Evolutionary conservation across 1,139 yeast genomes (phyloP), one percentile per base, ranked within the genome.

Genomic region (Lodderomyces oxycetoniae): DNA sequence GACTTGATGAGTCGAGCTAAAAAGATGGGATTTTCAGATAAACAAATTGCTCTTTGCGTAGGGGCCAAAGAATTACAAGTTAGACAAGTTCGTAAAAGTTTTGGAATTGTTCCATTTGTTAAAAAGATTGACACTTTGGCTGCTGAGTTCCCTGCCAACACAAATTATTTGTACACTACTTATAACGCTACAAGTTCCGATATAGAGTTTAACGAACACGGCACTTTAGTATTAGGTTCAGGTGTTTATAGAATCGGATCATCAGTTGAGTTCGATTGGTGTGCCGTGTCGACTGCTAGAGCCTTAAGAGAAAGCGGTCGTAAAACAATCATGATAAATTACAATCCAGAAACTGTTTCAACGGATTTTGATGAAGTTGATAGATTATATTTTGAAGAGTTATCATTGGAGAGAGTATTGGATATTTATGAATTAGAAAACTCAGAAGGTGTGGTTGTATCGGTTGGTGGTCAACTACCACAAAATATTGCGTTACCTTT

Each of bases 221-320:
- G 98, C 53, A 82, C 93, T 43, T 71, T 91, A 77, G 98, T 91
- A 28, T 72, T 91, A 48, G 98, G 98, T 36, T 89, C 97, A 9
- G 98, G 98, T 67, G 98, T 91, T 36, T 91, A 91, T 74, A 79
- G 98, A 64, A 91, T 91, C 57, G 98, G 98, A 40, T 89, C 97
- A 4, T 89, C 97, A 17, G 98, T 91, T 41, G 98, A 91, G 66
- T 91, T 91, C 52, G 98, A 91, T 64, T 91, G 98, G 98, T 91
- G 98, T 74, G 98, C 97, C 33, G 98, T 91, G 42, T 78, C 94
- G 42, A 84, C 98, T 39, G 96, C 95, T 37, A 81, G 97, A 58
- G 88, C 97, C 30, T 76, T 91, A 52, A 80, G 98, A 63, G 82
- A 78, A 39, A 72, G 81, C 39, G 95, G 95, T 44, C 80, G 78